Evolutionary conservation across 2,329 filamentous ascomycete genomes (phyloP).

Genomic region (Hirsutella minnesotensis): DNA sequence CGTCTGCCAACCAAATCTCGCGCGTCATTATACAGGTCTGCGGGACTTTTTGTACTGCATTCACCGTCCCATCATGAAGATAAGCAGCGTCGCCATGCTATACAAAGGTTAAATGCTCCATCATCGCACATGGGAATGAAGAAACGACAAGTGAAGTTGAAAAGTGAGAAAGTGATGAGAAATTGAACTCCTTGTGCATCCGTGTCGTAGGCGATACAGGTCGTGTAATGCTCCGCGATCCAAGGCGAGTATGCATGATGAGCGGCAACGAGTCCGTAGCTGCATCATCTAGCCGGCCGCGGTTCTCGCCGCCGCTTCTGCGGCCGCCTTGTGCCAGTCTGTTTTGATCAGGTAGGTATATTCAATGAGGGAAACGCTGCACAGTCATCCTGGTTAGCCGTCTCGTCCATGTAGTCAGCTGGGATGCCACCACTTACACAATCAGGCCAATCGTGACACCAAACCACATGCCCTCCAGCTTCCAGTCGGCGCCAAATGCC

Average conservation of each 20-base stretch:
- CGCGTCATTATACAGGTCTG: too few relatives aligned
- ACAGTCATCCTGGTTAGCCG: not conserved
- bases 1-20: too few relatives aligned
- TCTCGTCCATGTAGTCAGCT: not conserved
- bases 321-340: conserved; percentile 41
- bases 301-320: conserved; percentile 41
- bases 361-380: conserved; percentile 39
- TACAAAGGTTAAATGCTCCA: not conserved
- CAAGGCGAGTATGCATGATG: too few relatives aligned
- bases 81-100: not conserved
- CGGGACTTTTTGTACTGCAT: too few relatives aligned
- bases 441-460: conserved; percentile 63
- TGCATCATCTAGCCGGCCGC: conserved; percentile 23
- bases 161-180: too few relatives aligned
- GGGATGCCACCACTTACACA: conserved; percentile 31
- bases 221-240: too few relatives aligned
- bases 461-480: conserved; percentile 69
- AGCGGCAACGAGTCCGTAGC: not conserved
- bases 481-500: conserved; percentile 67
- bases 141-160: not conserved
- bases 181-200: too few relatives aligned
- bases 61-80: not conserved
- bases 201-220: too few relatives aligned
- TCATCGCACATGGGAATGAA: too few relatives aligned
- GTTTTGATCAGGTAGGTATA: conserved; percentile 39